phyloP scores from a whole-genome alignment of 176 grass and related monocot genomes.

The Puccinellia tenuiflora region DNA sequence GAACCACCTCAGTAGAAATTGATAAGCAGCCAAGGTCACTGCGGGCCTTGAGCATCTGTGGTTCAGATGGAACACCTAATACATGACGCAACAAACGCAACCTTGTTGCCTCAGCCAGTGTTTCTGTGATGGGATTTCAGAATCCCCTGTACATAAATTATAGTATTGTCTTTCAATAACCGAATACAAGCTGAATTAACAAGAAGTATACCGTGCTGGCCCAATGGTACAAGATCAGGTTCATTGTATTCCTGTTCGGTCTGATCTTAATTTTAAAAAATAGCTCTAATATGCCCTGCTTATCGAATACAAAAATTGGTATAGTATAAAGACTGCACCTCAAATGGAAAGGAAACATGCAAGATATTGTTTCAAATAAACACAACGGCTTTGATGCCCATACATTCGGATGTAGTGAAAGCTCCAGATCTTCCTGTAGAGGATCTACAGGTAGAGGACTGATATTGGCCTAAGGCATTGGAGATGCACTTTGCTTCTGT shows the following conservation, averaged over 20 bases:
- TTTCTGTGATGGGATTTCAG: slow-evolving; percentile 17
- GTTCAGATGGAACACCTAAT: not conserved
- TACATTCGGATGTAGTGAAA: no score
- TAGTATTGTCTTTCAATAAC: slow-evolving; percentile 4
- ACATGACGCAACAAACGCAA: not conserved
- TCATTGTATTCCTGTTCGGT: not conserved
- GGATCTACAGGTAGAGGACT: not conserved
- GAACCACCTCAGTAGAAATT: slow-evolving; percentile 46
- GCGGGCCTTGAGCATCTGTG: not conserved
- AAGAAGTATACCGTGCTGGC: not conserved
- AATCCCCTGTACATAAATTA: slow-evolving; percentile 32
- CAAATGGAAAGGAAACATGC: not conserved
- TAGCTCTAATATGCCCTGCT: not conserved
- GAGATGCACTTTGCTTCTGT: no score
- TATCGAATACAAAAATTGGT: not conserved
- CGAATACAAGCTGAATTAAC: slow-evolving; percentile 7
- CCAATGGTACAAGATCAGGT: not conserved
- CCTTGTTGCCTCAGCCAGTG: not conserved
- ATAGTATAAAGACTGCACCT: not conserved
- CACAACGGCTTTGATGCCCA: not conserved
- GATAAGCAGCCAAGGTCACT: not conserved
- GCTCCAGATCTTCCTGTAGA: no score
- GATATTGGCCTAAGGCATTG: not conserved
- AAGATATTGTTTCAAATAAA: not conserved
- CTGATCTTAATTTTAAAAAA: not conserved